phyloP scores from a whole-genome alignment of 208 protist genomes.

The Acanthamoeba culbertsoni region DNA sequence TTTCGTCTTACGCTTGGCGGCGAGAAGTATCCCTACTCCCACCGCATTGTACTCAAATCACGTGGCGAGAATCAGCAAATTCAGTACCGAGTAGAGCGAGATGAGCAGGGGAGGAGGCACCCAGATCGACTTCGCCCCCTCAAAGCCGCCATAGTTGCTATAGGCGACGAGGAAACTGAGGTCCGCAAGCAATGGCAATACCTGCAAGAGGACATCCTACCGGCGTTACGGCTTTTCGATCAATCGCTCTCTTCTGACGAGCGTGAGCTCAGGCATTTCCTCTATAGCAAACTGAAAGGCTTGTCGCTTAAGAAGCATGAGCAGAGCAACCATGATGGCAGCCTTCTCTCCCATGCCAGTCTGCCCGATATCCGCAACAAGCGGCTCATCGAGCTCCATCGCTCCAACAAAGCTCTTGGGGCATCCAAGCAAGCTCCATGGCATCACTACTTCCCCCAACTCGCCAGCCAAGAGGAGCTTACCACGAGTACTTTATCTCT shows the following conservation, averaged over 20 bases:
- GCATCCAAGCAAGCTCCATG: slow-evolving; percentile 52
- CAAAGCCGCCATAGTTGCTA: neutral
- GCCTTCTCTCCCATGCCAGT: neutral
- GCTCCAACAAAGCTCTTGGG: neutral
- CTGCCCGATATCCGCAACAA: neutral
- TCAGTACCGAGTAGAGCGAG: neutral
- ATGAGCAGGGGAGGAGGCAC: neutral
- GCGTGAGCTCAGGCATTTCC: neutral
- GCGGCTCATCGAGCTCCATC: neutral
- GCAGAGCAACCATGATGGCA: slow-evolving; percentile 7
- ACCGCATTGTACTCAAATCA: slow-evolving; percentile 19
- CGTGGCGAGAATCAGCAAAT: neutral
- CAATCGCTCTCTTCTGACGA: neutral
- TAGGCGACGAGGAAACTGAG: neutral
- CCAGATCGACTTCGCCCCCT: neutral
- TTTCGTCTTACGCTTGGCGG: neutral
- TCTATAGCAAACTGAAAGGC: neutral
- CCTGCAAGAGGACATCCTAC: neutral
- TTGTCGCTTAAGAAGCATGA: neutral
- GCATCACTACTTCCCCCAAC: neutral
- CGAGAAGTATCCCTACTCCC: slow-evolving; percentile 43
- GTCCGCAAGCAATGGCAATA: neutral
- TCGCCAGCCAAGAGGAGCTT: slow-evolving; percentile 12
- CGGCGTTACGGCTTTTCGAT: neutral
- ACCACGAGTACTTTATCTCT: neutral